Evolutionary conservation across 805 yeast species (phyloP).

Genomic region (Candida verbasci): DNA sequence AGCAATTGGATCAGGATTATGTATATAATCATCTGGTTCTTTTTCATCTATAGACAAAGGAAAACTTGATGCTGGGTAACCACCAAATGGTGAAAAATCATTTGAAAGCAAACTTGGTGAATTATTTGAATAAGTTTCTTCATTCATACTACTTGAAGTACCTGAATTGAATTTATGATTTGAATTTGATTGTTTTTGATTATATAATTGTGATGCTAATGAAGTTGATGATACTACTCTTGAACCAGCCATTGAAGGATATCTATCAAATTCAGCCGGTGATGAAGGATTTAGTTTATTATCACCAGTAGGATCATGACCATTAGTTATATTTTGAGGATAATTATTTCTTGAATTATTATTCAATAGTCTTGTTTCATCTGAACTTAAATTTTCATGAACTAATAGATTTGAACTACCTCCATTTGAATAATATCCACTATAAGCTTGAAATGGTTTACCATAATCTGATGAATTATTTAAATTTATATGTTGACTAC

Average conservation of each 20-base stretch:
- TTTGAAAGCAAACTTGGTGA: constrained; percentile 31
- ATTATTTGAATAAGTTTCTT: constrained; percentile 13
- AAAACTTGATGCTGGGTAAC: constrained; percentile 89
- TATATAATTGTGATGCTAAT: constrained; percentile 17
- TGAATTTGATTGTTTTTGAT: constrained; percentile 6
- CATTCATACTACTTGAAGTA: constrained; percentile 2
- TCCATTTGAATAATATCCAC: constrained; percentile 39
- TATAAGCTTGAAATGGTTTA: constrained; percentile 35
- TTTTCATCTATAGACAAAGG: constrained; percentile 89
- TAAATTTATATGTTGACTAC: constrained; percentile 7
- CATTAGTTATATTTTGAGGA: too few relatives aligned
- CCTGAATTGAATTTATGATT: constrained; percentile 17
- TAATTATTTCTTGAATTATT: background rate
- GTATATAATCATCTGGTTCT: constrained; percentile 92
- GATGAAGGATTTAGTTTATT: constrained; percentile 8
- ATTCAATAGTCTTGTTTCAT: constrained; percentile 4
- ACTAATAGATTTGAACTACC: constrained; percentile 31
- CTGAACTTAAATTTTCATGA: constrained; percentile 11
- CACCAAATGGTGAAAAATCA: constrained; percentile 90
- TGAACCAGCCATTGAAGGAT: constrained; percentile 58
- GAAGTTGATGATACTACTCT: constrained; percentile 52
- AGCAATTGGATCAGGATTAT: constrained; percentile 92
- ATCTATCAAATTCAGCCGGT: constrained; percentile 63
- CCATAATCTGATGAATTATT: constrained; percentile 22
- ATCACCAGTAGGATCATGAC: too few relatives aligned